Conservation (phyloP, 805 yeast species). For the Candida argentea region DNA sequence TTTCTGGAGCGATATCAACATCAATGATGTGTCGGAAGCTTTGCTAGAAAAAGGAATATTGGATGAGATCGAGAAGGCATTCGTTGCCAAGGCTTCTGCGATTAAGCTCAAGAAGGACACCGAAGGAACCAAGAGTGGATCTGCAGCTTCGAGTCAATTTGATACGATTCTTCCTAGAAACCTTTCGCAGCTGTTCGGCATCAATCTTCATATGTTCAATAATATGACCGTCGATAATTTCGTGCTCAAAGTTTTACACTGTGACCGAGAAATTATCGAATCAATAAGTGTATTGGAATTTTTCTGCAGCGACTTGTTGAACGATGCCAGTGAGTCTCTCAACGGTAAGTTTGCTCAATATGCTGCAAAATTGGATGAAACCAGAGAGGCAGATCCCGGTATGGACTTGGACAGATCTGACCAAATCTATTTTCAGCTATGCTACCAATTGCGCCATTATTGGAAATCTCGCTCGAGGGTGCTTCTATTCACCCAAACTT, state of each 20-base stretch:
- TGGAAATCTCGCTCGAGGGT: constrained; percentile 93
- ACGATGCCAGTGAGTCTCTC: constrained; percentile 62
- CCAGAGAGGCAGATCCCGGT: constrained; percentile 53
- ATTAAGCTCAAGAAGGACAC: constrained; percentile 26
- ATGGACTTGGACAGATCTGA: constrained; percentile 87
- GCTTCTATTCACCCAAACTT: constrained; percentile 54
- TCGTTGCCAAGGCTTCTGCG: constrained; percentile 65
- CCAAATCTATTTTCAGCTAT: constrained; percentile 69
- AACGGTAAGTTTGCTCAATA: constrained; percentile 74
- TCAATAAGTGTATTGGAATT: constrained; percentile 77
- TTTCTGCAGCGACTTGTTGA: constrained; percentile 62
- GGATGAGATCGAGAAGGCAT: constrained; percentile 73
- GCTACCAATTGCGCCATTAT: constrained; percentile 75
- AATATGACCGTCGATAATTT: constrained; percentile 52
- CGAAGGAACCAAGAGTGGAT: constrained; percentile 2
- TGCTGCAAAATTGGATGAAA: constrained; percentile 34
- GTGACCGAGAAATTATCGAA: constrained; percentile 62
- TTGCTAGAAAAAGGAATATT: constrained; percentile 70
- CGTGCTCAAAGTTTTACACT: constrained; percentile 59
- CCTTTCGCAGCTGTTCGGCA: constrained; percentile 89
- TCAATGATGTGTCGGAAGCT: constrained; percentile 48
- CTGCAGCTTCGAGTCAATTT: background rate
- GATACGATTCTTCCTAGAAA: constrained; percentile 66
- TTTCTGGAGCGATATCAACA: constrained; percentile 69
- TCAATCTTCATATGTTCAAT: constrained; percentile 75